These are phyloP conservation scores for Pulicaria dysenterica DNA, from an alignment of 129 eudicot species.

Conservation along the genomic window DNA sequence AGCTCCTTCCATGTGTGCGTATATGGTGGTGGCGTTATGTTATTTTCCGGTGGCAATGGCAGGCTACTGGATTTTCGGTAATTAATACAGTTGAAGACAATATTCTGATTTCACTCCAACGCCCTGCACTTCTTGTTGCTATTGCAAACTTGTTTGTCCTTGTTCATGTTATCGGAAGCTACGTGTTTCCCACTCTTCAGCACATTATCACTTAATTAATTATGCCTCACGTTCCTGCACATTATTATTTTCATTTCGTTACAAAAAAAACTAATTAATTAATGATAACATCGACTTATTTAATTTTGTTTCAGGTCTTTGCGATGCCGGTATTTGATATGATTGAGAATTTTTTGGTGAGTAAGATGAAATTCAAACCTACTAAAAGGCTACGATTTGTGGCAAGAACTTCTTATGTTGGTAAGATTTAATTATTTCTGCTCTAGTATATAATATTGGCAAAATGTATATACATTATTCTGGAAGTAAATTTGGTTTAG, in stretches of 20 bases:
- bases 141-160: constrained; percentile 50
- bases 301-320: constrained; percentile 44
- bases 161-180: constrained; percentile 58
- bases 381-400: constrained; percentile 40
- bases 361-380: constrained; percentile 45
- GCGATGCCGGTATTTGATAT: constrained; percentile 71
- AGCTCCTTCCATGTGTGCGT: constrained; percentile 63
- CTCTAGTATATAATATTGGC: not conserved
- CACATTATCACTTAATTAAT: no score
- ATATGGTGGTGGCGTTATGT: constrained; percentile 53
- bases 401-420: constrained; percentile 50
- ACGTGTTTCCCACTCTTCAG: constrained; percentile 42
- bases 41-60: constrained; percentile 54
- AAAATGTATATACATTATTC: not conserved
- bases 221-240: no score
- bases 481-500: not conserved
- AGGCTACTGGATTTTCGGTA: constrained; percentile 47
- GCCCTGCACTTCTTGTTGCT: constrained; percentile 44
- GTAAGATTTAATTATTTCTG: constrained; percentile 26
- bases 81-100: constrained; percentile 47
- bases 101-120: constrained; percentile 44
- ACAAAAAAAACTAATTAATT: not conserved
- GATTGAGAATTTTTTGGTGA: constrained; percentile 44
- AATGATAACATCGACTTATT: not conserved
- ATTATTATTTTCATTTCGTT: not conserved